phyloP scores from a whole-genome alignment of 2,329 filamentous ascomycete species.

The Fusarium sp. region DNA sequence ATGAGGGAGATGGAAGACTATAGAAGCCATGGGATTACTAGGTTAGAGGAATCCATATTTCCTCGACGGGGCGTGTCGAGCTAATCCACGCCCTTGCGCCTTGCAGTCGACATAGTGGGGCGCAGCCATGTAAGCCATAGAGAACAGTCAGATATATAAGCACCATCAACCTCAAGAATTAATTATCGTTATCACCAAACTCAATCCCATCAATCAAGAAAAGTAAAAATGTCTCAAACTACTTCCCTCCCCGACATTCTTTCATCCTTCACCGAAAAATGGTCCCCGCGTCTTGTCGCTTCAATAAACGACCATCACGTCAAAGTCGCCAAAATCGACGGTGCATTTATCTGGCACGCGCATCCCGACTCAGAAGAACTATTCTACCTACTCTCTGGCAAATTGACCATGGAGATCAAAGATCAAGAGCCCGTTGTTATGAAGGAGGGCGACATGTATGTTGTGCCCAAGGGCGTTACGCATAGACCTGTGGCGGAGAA shows the following conservation, averaged over 20 bases:
- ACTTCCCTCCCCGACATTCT: conserved; percentile 44
- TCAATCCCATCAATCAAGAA: rapidly evolving
- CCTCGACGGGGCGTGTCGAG: neutral
- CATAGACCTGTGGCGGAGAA: conserved; percentile 52
- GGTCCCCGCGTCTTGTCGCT: conserved; percentile 49
- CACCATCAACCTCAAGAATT: neutral
- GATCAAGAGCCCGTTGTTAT: conserved; percentile 44
- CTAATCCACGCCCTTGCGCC: conserved; percentile 19
- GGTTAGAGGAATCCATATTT: no score
- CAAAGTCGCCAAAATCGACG: conserved; percentile 55
- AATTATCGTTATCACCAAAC: no score
- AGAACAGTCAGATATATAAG: neutral
- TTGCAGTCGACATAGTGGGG: conserved; percentile 16
- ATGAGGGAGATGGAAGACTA: neutral
- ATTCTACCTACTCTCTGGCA: conserved; percentile 54
- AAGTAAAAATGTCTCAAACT: conserved; percentile 19
- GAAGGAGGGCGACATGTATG: conserved; percentile 49
- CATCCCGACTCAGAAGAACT: conserved; percentile 56
- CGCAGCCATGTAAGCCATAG: neutral
- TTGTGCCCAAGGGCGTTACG: conserved; percentile 51
- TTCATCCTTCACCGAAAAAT: conserved; percentile 46
- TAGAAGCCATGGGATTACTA: neutral
- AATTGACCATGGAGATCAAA: conserved; percentile 50
- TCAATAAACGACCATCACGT: conserved; percentile 53
- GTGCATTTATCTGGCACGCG: conserved; percentile 54